Conservation (phyloP, 2,329 filamentous ascomycete species). For the Phialocephala sp. region DNA sequence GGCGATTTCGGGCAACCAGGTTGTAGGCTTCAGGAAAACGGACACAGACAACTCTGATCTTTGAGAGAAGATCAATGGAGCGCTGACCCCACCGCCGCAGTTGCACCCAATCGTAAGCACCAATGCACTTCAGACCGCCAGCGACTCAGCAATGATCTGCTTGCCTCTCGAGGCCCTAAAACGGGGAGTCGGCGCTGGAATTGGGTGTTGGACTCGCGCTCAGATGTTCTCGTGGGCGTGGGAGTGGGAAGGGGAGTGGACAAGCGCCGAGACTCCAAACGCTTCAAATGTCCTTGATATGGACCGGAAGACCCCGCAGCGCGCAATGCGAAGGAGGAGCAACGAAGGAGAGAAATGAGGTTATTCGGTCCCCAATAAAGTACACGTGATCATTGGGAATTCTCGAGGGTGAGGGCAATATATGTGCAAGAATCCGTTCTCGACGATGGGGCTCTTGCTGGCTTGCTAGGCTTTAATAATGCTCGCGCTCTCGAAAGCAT, state of each 20-base stretch:
- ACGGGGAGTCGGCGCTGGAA: slow-evolving; percentile 17
- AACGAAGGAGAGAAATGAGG: slow-evolving; percentile 3
- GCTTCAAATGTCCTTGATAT: slow-evolving; percentile 30
- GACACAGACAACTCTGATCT: slow-evolving; percentile 35
- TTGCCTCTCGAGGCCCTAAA: slow-evolving; percentile 8
- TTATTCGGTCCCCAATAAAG: not conserved
- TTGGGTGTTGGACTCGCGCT: slow-evolving; percentile 27
- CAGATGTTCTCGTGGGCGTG: slow-evolving; percentile 21
- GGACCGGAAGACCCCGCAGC: slow-evolving; percentile 33
- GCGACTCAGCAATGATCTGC: slow-evolving; percentile 17
- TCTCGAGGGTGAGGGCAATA: slow-evolving; percentile 6
- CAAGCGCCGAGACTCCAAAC: slow-evolving; percentile 33
- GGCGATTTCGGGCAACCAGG: slow-evolving; percentile 26
- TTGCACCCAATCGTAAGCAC: slow-evolving; percentile 31
- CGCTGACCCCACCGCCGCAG: slow-evolving; percentile 31
- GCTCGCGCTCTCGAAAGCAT: slow-evolving; percentile 15
- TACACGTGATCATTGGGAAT: slow-evolving; percentile 8
- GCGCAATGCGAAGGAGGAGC: slow-evolving; percentile 11
- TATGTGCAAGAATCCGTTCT: not conserved
- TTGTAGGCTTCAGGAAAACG: slow-evolving; percentile 26
- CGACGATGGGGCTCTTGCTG: slow-evolving; percentile 13
- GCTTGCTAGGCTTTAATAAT: slow-evolving; percentile 14
- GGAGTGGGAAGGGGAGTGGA: slow-evolving; percentile 8
- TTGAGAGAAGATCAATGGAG: slow-evolving; percentile 30
- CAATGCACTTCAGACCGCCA: slow-evolving; percentile 22